These are phyloP conservation scores for Cinchona pubescens DNA, from an alignment of 257 asterid genomes.

Conservation along the genomic window DNA sequence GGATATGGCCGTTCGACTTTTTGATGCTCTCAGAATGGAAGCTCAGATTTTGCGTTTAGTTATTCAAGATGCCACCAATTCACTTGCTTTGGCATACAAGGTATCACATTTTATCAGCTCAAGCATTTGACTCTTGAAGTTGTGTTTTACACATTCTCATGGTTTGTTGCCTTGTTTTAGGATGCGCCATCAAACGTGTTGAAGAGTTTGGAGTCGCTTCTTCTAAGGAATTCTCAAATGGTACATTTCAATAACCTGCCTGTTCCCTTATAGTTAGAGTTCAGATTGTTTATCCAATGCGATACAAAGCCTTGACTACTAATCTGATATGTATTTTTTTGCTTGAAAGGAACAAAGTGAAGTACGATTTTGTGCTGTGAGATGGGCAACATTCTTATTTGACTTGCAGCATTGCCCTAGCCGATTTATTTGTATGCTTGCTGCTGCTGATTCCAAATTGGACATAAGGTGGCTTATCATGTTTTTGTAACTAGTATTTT, in stretches of 20 bases:
- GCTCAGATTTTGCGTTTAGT: slow-evolving; percentile 67
- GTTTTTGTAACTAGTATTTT: not conserved
- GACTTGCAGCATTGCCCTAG: slow-evolving; percentile 91
- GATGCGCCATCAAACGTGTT: slow-evolving; percentile 69
- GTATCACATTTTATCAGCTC: slow-evolving; percentile 32
- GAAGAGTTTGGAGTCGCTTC: slow-evolving; percentile 74
- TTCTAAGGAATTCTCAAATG: slow-evolving; percentile 71
- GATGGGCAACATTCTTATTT: slow-evolving; percentile 91
- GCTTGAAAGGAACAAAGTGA: slow-evolving; percentile 81
- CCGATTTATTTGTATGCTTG: slow-evolving; percentile 92
- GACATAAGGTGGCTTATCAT: slow-evolving; percentile 73
- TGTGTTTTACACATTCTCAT: slow-evolving; percentile 16
- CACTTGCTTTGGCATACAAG: slow-evolving; percentile 90
- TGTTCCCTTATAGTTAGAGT: slow-evolving; percentile 21
- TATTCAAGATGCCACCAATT: slow-evolving; percentile 92
- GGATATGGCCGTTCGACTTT: slow-evolving; percentile 88
- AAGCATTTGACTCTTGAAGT: slow-evolving; percentile 6
- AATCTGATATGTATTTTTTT: slow-evolving; percentile 18
- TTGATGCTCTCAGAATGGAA: slow-evolving; percentile 79
- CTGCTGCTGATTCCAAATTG: slow-evolving; percentile 82
- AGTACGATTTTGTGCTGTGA: slow-evolving; percentile 95
- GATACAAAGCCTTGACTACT: slow-evolving; percentile 1
- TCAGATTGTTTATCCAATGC: slow-evolving; percentile 15
- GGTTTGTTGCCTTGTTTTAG: slow-evolving; percentile 42
- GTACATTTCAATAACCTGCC: slow-evolving; percentile 39